Evolutionary conservation across 371 early-diverging fungal genomes (phyloP), one percentile per base, ranked within the genome.

Genomic region (Zychaea mexicana): DNA sequence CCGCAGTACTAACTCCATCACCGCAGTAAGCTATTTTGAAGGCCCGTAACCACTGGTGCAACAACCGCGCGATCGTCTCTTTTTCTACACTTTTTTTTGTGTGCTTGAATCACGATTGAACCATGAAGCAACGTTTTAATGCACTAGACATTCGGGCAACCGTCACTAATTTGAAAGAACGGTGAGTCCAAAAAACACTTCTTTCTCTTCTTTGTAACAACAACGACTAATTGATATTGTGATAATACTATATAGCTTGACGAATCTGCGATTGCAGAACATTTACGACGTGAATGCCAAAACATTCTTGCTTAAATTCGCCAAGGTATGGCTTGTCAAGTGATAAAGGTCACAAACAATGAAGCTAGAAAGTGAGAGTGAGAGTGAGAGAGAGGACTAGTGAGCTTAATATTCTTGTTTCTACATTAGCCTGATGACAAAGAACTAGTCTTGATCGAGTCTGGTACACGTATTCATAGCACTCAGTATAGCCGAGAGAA

Each of bases 261-360:
- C 92, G 24, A 94, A 92, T 3, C 79, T 94, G 59, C 93, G 96
- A n/a, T 77, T 97, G 13, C 97, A 96, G 78, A 95, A 95, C 60
- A 86, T 97, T 22, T 98, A 98, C 75, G 98, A 98, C 79, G 86
- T 97, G 68, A 95, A 93, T 66, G 66, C 87, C 10, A 93, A 92
- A 74, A 97, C 96, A 21, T 95, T 91, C 66, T 80, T 98, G 30
- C 85, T 97, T 74, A 98, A 98, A 68, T 98, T 98, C 67, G 88
- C 94, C 54, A 88, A 90, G 80, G 90, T 87, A 69, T n/a, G n/a
- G n/a, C n/a, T n/a, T n/a, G n/a, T n/a, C n/a, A n/a, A n/a, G n/a
- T n/a, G n/a, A n/a, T n/a, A n/a, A n/a, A n/a, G n/a, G n/a, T n/a
- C n/a, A n/a, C n/a, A n/a, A n/a, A n/a, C n/a, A n/a, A n/a, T n/a